phyloP scores from a whole-genome alignment of 768 basidiomycete species.

The Coprinopsis strossmayeri region DNA sequence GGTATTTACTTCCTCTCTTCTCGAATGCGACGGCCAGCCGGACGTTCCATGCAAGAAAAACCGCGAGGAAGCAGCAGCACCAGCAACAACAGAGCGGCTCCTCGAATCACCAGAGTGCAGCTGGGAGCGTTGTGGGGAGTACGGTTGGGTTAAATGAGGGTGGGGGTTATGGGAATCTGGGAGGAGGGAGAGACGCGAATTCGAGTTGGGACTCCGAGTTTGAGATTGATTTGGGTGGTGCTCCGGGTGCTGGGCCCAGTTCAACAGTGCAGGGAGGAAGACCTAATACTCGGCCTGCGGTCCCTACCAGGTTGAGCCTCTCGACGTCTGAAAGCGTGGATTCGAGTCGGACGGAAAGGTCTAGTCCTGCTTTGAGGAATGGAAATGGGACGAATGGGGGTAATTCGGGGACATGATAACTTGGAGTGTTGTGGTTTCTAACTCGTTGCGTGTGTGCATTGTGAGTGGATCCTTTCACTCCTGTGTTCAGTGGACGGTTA shows the following conservation, averaged over 20 bases:
- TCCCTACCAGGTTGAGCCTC: conserved; percentile 1
- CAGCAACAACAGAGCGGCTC: too few species aligned
- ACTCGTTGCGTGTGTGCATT: too few species aligned
- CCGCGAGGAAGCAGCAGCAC: conserved; percentile 46
- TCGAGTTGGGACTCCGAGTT: conserved; percentile 3
- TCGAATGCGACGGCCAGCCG: conserved; percentile 87
- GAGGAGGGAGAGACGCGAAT: conserved; percentile 5
- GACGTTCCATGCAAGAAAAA: conserved; percentile 72
- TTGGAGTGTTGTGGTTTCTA: too few species aligned
- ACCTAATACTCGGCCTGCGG: conserved; percentile 2
- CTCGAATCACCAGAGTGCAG: conserved; percentile 20
- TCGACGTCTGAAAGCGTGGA: conserved; percentile 26
- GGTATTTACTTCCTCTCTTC: conserved; percentile 89
- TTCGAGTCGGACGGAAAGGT: conserved; percentile 53
- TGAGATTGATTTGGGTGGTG: conserved; percentile 6
- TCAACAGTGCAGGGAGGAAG: neutral
- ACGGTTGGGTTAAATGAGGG: conserved; percentile 20
- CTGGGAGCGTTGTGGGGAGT: conserved; percentile 6
- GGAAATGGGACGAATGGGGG: conserved; percentile 22
- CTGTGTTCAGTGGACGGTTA: too few species aligned
- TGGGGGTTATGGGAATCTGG: conserved; percentile 12
- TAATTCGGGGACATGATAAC: neutral
- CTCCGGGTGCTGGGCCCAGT: neutral
- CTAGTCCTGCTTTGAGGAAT: conserved; percentile 58
- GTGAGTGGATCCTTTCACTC: too few species aligned